phyloP scores from a whole-genome alignment of 2,329 filamentous ascomycete genomes.

The Colletotrichum melonis region DNA sequence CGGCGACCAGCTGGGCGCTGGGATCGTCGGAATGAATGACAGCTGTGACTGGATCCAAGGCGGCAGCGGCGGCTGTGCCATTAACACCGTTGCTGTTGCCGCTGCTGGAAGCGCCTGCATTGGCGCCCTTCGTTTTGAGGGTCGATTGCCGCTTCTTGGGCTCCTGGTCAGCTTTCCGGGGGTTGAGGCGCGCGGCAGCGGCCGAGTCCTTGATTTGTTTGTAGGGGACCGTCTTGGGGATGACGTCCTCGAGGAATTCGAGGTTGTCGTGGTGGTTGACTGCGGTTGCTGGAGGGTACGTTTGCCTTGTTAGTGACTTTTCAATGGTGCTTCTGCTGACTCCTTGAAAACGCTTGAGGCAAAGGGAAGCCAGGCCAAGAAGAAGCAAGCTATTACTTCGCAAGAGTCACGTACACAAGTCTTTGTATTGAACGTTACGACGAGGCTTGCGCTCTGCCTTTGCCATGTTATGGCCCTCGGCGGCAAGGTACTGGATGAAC shows the following conservation, averaged over 20 bases:
- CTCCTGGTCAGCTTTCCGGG: constrained; percentile 56
- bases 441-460: constrained; percentile 92
- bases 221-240: constrained; percentile 86
- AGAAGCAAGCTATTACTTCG: too few species aligned
- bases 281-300: constrained; percentile 72
- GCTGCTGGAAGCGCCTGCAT: not conserved
- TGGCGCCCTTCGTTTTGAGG: not conserved
- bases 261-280: constrained; percentile 91
- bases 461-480: constrained; percentile 87
- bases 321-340: too few species aligned
- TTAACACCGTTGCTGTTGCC: constrained; percentile 30
- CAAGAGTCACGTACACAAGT: constrained; percentile 72
- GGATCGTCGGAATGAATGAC: constrained; percentile 52
- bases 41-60: not conserved
- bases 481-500: constrained; percentile 92
- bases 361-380: too few species aligned
- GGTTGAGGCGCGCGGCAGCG: constrained; percentile 59
- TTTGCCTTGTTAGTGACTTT: too few species aligned
- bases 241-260: constrained; percentile 91
- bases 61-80: constrained; percentile 15
- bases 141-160: constrained; percentile 41
- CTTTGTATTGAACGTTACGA: constrained; percentile 95
- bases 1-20: constrained; percentile 65
- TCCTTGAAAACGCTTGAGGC: too few species aligned
- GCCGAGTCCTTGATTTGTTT: constrained; percentile 79